A percentile compares a stretch with the other conserved stretches of the same genome.
Conservation (phyloP, 208 protist genomes). For the Leishmania turanica region DNA sequence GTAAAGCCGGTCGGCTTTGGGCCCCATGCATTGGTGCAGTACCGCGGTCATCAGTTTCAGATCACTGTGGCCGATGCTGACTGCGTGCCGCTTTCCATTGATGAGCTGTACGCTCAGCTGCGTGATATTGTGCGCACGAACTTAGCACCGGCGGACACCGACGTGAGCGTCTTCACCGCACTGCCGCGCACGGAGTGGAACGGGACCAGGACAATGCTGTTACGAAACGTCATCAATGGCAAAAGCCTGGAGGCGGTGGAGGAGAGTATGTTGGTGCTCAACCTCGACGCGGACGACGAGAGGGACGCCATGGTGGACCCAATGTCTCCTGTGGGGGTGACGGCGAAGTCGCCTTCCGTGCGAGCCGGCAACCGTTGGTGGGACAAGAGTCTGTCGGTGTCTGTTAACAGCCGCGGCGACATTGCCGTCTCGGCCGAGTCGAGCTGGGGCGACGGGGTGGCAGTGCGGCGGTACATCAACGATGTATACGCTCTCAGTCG, state of each 20-base stretch:
- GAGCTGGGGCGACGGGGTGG: conserved; percentile 73
- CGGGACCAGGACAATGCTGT: conserved; percentile 47
- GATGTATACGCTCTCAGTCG: conserved; percentile 65
- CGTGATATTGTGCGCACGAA: conserved; percentile 59
- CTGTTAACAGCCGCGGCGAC: conserved; percentile 53
- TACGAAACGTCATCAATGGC: conserved; percentile 61
- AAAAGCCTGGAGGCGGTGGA: conserved; percentile 69
- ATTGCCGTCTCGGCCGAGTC: conserved; percentile 75
- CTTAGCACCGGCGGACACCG: conserved; percentile 34
- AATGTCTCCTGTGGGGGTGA: conserved; percentile 34
- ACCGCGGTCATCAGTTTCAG: conserved; percentile 70
- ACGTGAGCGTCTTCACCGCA: conserved; percentile 68
- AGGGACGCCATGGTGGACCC: conserved; percentile 39
- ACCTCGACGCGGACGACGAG: conserved; percentile 67
- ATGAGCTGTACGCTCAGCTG: conserved; percentile 82
- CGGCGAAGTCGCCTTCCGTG: conserved; percentile 36
- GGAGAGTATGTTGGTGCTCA: conserved; percentile 84
- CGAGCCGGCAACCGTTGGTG: conserved; percentile 77
- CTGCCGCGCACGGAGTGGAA: conserved; percentile 76
- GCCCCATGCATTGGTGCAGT: conserved; percentile 79
- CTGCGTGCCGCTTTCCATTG: conserved; percentile 60
- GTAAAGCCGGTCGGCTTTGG: conserved; percentile 63
- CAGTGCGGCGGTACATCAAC: conserved; percentile 71
- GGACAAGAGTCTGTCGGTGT: conserved; percentile 90
- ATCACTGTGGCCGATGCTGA: conserved; percentile 78